Evolutionary conservation across 305 asterid genomes (phyloP).

Genomic region (Fraxinus ornus): DNA sequence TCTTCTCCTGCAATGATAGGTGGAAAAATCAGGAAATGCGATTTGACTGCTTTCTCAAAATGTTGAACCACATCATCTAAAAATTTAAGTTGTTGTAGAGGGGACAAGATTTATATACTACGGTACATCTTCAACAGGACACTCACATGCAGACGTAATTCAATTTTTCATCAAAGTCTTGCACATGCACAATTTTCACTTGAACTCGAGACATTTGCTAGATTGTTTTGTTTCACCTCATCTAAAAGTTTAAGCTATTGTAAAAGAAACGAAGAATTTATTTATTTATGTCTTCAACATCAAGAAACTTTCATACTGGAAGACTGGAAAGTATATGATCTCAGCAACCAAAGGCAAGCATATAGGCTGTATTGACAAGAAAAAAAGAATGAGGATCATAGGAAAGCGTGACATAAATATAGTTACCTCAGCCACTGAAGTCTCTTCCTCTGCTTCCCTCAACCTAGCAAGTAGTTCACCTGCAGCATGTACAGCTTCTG

Average conservation of each 20-base stretch:
- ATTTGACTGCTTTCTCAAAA: neutral
- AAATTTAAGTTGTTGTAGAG: neutral
- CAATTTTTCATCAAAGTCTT: neutral
- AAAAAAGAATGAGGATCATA: neutral
- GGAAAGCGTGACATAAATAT: neutral
- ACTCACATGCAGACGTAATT: neutral
- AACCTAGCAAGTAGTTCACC: conserved; percentile 86
- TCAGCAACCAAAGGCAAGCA: neutral
- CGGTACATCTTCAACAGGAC: neutral
- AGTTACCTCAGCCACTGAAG: conserved; percentile 74
- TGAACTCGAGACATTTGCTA: neutral
- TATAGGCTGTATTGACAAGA: neutral
- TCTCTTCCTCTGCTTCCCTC: conserved; percentile 89
- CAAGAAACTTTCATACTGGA: neutral
- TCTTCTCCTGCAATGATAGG: conserved; percentile 52
- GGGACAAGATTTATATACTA: neutral
- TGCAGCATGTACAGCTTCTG: conserved; percentile 98
- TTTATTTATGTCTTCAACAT: neutral
- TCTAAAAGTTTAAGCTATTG: neutral
- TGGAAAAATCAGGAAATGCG: neutral
- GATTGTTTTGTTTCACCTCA: neutral
- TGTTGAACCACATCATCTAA: neutral
- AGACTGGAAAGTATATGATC: neutral
- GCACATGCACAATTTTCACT: neutral
- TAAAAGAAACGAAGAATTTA: neutral